Evolutionary conservation across 116 monocot genomes (phyloP).

Genomic region (Phalaenopsis hybrid): DNA sequence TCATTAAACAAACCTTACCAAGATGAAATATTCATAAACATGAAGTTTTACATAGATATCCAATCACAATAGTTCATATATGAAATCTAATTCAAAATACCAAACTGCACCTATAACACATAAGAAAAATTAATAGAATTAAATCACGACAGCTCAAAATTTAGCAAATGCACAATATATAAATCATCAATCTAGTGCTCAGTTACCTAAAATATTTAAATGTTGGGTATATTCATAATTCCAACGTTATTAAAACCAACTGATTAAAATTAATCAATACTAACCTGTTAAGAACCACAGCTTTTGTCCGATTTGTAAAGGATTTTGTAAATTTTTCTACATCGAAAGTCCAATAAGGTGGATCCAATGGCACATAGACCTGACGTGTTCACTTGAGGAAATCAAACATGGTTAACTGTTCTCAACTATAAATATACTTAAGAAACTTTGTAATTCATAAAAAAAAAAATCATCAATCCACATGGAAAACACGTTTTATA

Average conservation of each 20-base stretch:
- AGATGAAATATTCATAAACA: too few species aligned
- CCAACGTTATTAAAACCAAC: neutral
- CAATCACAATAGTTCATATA: too few species aligned
- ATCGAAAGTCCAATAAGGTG: slow-evolving; percentile 73
- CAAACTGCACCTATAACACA: neutral
- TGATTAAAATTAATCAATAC: neutral
- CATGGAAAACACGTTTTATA: too few species aligned
- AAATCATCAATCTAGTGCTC: neutral
- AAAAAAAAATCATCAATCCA: neutral
- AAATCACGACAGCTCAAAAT: too few species aligned
- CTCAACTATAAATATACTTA: neutral
- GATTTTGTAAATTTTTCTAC: slow-evolving; percentile 47
- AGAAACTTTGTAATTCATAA: neutral
- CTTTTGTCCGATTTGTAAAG: slow-evolving; percentile 71
- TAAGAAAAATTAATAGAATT: neutral
- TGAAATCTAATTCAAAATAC: too few species aligned
- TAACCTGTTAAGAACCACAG: slow-evolving; percentile 86
- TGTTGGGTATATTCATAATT: neutral
- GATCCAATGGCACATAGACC: slow-evolving; percentile 81
- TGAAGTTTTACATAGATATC: too few species aligned
- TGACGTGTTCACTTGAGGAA: slow-evolving; percentile 14
- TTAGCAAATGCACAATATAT: too few species aligned
- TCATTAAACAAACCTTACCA: too few species aligned
- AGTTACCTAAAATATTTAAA: neutral
- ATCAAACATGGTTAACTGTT: neutral